Evolutionary conservation across 768 basidiomycete species (phyloP), one percentile per base, ranked within the genome.

Genomic region (Suillus discolor): DNA sequence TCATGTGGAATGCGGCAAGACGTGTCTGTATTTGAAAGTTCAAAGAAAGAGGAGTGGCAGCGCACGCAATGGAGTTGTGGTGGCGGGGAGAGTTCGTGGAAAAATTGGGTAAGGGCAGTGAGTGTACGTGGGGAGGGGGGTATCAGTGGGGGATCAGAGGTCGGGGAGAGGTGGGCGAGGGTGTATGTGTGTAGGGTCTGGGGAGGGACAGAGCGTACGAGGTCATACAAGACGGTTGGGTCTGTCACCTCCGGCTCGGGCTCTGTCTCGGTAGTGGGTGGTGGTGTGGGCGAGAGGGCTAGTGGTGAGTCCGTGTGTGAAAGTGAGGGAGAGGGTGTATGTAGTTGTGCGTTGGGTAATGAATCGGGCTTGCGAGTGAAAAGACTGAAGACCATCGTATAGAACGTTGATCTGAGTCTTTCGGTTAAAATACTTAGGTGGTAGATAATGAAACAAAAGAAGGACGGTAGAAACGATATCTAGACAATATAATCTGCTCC

Each of bases 1-100:
- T 93, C 92, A 69, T 94, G 92, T 5, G 87, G 80, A 4, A 93
- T 84, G 9, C 84, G 79, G 71, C 92, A 93, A 62, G 87, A 85
- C 28, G 84, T 79, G 67, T 91, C 90, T n/a, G 74, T 78, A 72
- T 93, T 94, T 70, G 92, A 91, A 18, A 93, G 79, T 0, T 89
- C 90, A 67, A 85, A 88, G 69, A 82, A 94, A 62, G 77, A 79
- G 61, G 85, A 84, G 74, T 94, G 92, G 73, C 92, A 93, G 4
- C 92, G 85, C 25, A 87, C 83, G 66, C 92, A 94, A 68, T 94
- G 92, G 12, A 91, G 79, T 47, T 79, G 78, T 3, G 89, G 90
- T 1, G 92, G 92, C 0, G 89, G 89, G 0, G 80, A 78, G 55
- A 93, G 86, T 3, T 81, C 71, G 6, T 83, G 74, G 73, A 92